Evolutionary conservation across 2,329 filamentous ascomycete genomes (phyloP), one percentile per base, ranked within the genome.

Genomic region (Shiraia bambusicola): DNA sequence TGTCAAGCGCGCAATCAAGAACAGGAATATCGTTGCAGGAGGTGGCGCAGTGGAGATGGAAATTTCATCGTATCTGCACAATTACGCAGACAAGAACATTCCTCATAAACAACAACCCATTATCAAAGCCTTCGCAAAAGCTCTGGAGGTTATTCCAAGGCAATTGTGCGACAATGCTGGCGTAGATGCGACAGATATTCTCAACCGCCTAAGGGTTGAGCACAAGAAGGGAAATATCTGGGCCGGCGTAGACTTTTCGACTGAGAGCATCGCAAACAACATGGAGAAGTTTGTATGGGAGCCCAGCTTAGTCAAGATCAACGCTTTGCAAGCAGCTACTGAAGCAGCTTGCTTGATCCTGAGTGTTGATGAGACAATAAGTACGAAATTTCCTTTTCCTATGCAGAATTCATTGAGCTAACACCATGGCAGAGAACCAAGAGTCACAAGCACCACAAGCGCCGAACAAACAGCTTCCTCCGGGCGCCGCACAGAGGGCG

Each of bases 111-210:
- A 97, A 71, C 93, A 98, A 74, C 82, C 88, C 41, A 90, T 98
- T 63, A 93, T 98, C 78, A 97, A 97, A 77, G 87, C 89, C 4
- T 97, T 97, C 59, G 93, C 93, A 59, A 96, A 95, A 76, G 93
- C 93, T 1, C 81, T 98, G 40, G 93, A 98, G 75, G 86, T 97
- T 47, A 94, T 98, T 58, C 93, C 93, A 15, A 86, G 93, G 61
- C 93, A 97, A 74, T 79, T 98, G 47, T 98, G 93, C 76, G 93
- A 98, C 76, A 98, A 98, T 65, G 93, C 93, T 41, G 93, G 93
- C 51, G 97, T 98, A 67, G 93, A 98, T 66, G 91, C 93, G 17
- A 98, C 93, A 37, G 93, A 98, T 65, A 96, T 98, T 56, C 83
- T 98, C 51, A 98, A 97, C 78, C 85, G 89, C 65, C 79, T 98